These are phyloP conservation scores for Penicillium griseofulvum DNA, from an alignment of 2,329 filamentous ascomycete genomes.

Conservation along the genomic window DNA sequence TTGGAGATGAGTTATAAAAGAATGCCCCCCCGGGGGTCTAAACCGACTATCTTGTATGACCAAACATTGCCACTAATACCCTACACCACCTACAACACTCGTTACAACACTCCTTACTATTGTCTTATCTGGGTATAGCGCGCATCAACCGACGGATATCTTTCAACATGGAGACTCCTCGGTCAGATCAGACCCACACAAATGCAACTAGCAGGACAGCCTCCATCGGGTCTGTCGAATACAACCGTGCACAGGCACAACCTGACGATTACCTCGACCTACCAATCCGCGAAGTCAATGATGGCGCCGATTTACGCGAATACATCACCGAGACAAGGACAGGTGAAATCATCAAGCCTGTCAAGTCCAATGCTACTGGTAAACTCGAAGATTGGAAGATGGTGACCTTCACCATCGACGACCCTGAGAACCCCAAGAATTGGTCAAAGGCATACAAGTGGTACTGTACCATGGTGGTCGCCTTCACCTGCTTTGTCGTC, in stretches of 20 bases:
- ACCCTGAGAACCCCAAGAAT: constrained; percentile 80
- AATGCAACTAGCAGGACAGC: constrained; percentile 25
- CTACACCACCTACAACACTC: not conserved
- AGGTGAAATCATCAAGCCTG: constrained; percentile 60
- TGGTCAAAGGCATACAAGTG: constrained; percentile 77
- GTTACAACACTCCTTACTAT: not conserved
- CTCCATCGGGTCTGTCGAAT: constrained; percentile 20
- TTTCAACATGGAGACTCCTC: constrained; percentile 18
- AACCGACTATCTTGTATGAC: not conserved
- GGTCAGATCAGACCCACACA: constrained; percentile 10
- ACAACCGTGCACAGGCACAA: constrained; percentile 11
- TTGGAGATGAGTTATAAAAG: constrained; percentile 15
- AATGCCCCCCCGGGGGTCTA: not conserved
- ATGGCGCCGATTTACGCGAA: constrained; percentile 62
- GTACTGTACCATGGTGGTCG: constrained; percentile 83
- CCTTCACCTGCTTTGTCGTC: constrained; percentile 71
- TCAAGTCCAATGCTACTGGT: constrained; percentile 55
- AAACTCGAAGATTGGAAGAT: constrained; percentile 58
- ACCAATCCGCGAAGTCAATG: constrained; percentile 63
- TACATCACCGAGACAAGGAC: constrained; percentile 61
- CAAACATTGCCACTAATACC: not conserved
- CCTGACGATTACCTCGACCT: constrained; percentile 56
- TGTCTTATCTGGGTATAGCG: not conserved
- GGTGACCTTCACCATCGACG: constrained; percentile 68
- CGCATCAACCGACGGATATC: not conserved